Conservation (phyloP, 495 filamentous ascomycete species). For the Pyrenopolyporus hunteri region DNA sequence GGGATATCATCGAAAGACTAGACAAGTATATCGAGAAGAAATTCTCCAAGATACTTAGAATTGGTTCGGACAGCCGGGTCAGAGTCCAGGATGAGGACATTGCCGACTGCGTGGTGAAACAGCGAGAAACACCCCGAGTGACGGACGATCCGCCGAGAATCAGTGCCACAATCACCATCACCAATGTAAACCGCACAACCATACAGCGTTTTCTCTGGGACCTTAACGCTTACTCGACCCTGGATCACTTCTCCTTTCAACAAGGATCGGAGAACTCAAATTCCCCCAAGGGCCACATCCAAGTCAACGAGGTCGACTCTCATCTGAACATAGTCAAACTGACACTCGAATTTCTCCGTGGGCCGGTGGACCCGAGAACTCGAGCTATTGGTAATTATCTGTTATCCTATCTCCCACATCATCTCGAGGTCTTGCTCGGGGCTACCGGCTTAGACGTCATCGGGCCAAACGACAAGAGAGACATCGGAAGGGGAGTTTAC, state of each 20-base stretch:
- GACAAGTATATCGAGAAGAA: conserved; percentile 32
- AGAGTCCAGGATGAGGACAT: not conserved
- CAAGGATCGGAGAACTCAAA: conserved; percentile 10
- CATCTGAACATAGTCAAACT: conserved; percentile 34
- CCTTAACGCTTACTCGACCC: conserved; percentile 26
- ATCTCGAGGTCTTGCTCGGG: conserved; percentile 18
- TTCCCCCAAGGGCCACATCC: conserved; percentile 6
- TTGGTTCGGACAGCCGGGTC: conserved; percentile 2
- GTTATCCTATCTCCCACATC: conserved; percentile 14
- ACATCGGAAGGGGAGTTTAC: conserved; percentile 34
- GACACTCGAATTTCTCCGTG: conserved; percentile 23
- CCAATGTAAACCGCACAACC: conserved; percentile 31
- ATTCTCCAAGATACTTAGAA: conserved; percentile 36
- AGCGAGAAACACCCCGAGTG: conserved; percentile 23
- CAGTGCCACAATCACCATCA: conserved; percentile 35
- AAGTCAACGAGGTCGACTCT: conserved; percentile 33
- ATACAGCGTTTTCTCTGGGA: conserved; percentile 37
- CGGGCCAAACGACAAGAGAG: conserved; percentile 30
- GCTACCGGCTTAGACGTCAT: conserved; percentile 32
- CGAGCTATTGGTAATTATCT: not conserved
- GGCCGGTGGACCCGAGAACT: not conserved
- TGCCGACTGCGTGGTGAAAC: conserved; percentile 20
- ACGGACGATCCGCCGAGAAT: conserved; percentile 35
- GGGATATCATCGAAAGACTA: conserved; percentile 29
- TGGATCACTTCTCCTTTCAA: conserved; percentile 11